Evolutionary conservation across 2,329 filamentous ascomycete species (phyloP).

Genomic region (Ophiostoma pallidulum): DNA sequence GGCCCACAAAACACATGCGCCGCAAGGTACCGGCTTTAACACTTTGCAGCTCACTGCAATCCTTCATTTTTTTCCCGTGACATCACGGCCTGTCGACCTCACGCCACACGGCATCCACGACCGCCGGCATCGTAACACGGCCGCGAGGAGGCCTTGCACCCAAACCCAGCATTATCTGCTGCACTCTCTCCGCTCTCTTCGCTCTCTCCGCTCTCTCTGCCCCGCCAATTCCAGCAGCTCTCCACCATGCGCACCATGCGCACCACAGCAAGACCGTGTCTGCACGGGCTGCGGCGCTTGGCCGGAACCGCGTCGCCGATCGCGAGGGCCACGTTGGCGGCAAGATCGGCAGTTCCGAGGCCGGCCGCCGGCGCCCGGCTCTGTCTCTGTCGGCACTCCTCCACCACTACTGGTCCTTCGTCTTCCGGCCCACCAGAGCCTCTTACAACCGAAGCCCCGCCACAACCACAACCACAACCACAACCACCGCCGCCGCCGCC

Average conservation of each 20-base stretch:
- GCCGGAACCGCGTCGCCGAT: not conserved
- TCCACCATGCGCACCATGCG: not conserved
- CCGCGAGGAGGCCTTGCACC: too few species aligned
- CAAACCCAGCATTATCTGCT: too few species aligned
- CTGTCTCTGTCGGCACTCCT: not conserved
- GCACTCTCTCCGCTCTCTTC: too few species aligned
- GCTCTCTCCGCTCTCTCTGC: not conserved
- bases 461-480: not conserved
- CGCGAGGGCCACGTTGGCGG: not conserved
- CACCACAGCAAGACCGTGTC: not conserved
- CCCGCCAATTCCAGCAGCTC: not conserved
- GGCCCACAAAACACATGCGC: not conserved
- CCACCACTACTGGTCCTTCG: too few species aligned
- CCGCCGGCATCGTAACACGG: too few species aligned
- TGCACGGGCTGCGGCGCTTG: not conserved
- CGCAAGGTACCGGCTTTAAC: not conserved
- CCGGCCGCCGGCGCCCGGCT: not conserved
- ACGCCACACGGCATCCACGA: too few species aligned
- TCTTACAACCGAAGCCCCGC: not conserved
- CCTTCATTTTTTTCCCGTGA: conserved; percentile 1
- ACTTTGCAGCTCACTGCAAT: not conserved
- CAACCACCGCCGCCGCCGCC: not conserved
- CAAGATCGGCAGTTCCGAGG: not conserved
- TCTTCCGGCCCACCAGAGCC: too few species aligned
- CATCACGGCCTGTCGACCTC: too few species aligned